Conservation (phyloP, 1,139 yeast genomes). For the Blastobotrys proliferans region DNA sequence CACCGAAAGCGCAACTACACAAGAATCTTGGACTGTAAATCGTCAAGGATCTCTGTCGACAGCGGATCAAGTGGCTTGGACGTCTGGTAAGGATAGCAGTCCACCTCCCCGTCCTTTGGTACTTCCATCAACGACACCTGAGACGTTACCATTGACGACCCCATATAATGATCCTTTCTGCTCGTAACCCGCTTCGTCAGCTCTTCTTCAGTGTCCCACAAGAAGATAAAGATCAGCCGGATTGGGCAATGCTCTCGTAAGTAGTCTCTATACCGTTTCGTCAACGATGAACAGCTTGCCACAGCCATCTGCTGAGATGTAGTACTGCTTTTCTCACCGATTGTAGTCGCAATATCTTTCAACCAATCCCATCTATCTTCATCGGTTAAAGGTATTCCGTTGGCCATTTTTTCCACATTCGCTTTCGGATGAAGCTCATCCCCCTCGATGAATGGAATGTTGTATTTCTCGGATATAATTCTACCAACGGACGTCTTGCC, state of each 20-base stretch:
- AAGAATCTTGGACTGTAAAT: not conserved
- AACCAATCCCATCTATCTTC: conserved; percentile 95
- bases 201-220: conserved; percentile 60
- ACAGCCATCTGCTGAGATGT: conserved; percentile 41
- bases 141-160: conserved; percentile 72
- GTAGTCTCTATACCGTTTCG: conserved; percentile 62
- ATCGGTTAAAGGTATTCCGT: conserved; percentile 76
- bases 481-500: conserved; percentile 81
- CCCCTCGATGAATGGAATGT: conserved; percentile 73
- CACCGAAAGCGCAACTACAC: not conserved
- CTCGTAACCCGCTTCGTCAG: conserved; percentile 54
- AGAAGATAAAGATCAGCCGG: conserved; percentile 55
- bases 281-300: conserved; percentile 82
- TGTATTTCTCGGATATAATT: conserved; percentile 42
- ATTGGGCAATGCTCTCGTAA: conserved; percentile 35
- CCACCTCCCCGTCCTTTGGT: conserved; percentile 42
- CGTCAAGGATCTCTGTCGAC: conserved; percentile 9
- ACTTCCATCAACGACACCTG: conserved; percentile 73
- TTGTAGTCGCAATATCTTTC: conserved; percentile 41
- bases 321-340: conserved; percentile 35
- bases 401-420: conserved; percentile 77
- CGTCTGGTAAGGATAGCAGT: conserved; percentile 17
- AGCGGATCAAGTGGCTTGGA: conserved; percentile 18
- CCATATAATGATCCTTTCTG: conserved; percentile 81
- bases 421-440: conserved; percentile 70